Base-by-base conservation (phyloP, 306 rosid species). In the Hippophae tibetana region DNA sequence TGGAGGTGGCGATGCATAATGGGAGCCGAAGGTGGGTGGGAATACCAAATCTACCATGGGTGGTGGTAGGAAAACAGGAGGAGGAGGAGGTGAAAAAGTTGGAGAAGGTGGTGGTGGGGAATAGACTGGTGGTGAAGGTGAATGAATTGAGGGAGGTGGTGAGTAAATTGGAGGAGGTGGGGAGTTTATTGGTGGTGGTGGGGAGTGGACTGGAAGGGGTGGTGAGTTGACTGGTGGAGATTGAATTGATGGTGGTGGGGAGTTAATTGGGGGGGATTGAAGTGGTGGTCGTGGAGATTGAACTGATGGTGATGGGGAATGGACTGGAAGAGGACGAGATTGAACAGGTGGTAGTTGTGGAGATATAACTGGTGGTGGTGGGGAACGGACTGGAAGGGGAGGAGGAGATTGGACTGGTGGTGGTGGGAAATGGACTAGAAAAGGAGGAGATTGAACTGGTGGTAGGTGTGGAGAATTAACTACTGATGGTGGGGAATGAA, bases 1-100 rank as follows among this genome's bases (percentile, higher is more conserved):
- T 13, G 78, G 78, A 41, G 76, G 75, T 13, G 75, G 75, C 12
- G 75, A 70, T 13, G 64, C 18, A 60, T 71, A 71, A 26, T 64
- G 71, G 66, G 43, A 71, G 23, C 76, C 76, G 18, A 71, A 49
- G 62, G 38, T 58, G 8, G 76, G 71, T 58, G 76, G 76, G 18
- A 71, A 52, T 26, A 65, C 47, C 7, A 71, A 25, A 64, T 67
- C 63, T 42, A 64, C 41, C 13, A 0, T 50, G 0, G 49, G 62
- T 1, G 67, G 66, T 10, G 66, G 66, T 5, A 56, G 56, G 7
- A 57, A 62, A 0, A 40, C 5, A 7, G 31, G 13, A 46, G 70
- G 69, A 10, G 53, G 56, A 31, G 38, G 38, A 8, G 43, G 51
- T 52, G 7, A 58, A 44, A 8, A 0, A 59, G 67, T 47, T 70